A percentile compares a stretch with the other conserved stretches of the same genome.
Evolutionary conservation across 2,329 filamentous ascomycete genomes (phyloP).

Genomic region (Fragosphaeria purpurea): DNA sequence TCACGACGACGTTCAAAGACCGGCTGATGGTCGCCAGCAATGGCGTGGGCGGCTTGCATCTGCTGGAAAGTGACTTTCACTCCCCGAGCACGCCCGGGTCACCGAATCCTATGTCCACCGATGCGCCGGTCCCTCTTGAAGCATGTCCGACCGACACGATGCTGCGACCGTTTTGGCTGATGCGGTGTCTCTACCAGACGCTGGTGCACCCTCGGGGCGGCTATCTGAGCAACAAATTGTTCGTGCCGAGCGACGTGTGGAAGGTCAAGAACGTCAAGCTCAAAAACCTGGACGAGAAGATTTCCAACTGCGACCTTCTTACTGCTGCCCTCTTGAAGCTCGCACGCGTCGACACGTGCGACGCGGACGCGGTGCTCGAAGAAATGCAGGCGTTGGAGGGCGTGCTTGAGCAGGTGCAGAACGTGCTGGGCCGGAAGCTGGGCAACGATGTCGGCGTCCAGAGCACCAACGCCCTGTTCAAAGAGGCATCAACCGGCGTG

Average conservation of each 20-base stretch:
- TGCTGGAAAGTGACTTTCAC: constrained; percentile 80
- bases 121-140: constrained; percentile 71
- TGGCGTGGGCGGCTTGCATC: constrained; percentile 57
- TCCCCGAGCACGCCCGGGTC: constrained; percentile 51
- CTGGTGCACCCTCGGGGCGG: constrained; percentile 84
- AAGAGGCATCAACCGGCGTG: constrained; percentile 45
- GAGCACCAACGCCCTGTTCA: constrained; percentile 63
- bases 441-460: constrained; percentile 89
- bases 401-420: constrained; percentile 78
- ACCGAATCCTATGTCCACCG: constrained; percentile 50
- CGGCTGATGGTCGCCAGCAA: constrained; percentile 41
- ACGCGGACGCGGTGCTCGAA: constrained; percentile 84
- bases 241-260: constrained; percentile 90
- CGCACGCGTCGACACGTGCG: constrained; percentile 71
- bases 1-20: constrained; percentile 51
- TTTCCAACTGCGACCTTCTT: constrained; percentile 80
- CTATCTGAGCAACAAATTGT: constrained; percentile 83
- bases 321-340: constrained; percentile 83
- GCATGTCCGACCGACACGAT: constrained; percentile 83
- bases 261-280: constrained; percentile 87
- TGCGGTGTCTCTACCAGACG: constrained; percentile 89
- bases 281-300: constrained; percentile 85
- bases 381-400: constrained; percentile 87
- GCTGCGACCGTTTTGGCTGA: constrained; percentile 94
- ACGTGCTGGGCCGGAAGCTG: constrained; percentile 66